phyloP scores from a whole-genome alignment of 192 early-diverging fungal species.

The Backusella macrospora region DNA sequence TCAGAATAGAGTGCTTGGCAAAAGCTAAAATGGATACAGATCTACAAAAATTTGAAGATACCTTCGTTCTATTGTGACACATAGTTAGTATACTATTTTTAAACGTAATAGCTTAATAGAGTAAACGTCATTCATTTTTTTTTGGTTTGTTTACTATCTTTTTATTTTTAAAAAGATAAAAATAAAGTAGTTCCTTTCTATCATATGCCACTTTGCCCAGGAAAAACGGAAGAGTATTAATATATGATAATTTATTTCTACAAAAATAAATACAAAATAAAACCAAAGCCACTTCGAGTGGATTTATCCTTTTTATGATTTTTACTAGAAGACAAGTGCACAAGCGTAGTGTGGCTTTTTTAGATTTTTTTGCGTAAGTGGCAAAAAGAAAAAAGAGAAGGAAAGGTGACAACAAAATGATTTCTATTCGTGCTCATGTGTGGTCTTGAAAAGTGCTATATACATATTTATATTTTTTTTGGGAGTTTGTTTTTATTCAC shows the following conservation, averaged over 20 bases:
- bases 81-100: neutral
- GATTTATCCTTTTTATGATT: neutral
- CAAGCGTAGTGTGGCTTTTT: neutral
- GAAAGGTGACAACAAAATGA: neutral
- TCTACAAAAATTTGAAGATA: neutral
- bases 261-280: neutral
- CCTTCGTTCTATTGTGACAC: constrained; percentile 7
- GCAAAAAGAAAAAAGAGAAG: neutral
- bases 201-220: neutral
- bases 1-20: neutral
- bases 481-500: neutral
- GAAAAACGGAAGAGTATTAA: neutral
- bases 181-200: neutral
- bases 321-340: neutral
- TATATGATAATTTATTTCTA: neutral
- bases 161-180: neutral
- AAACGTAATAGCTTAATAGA: neutral
- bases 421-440: neutral
- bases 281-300: constrained; percentile 1
- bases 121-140: constrained; percentile 6
- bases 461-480: neutral
- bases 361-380: neutral
- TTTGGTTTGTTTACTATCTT: neutral
- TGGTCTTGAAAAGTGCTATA: neutral
- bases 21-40: neutral